Evolutionary conservation across 495 filamentous ascomycete species (phyloP).

Genomic region (Neurospora intermedia): DNA sequence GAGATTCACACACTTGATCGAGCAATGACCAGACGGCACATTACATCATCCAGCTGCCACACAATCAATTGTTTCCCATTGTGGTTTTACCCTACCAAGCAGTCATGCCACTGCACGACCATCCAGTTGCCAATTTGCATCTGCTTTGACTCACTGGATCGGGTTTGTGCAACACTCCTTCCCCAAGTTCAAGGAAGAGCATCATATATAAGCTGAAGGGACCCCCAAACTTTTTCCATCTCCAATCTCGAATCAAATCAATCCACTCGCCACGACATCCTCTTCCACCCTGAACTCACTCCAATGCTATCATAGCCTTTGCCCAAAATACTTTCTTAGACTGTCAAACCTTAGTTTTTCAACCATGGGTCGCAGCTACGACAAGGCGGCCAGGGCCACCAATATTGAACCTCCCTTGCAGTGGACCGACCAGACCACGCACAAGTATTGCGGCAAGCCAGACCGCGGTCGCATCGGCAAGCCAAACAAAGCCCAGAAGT

Average conservation of each 20-base stretch:
- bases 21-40: background rate
- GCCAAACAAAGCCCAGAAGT: slow-evolving; percentile 22
- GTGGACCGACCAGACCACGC: slow-evolving; percentile 13
- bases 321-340: background rate
- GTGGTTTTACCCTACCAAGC: background rate
- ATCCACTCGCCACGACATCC: background rate
- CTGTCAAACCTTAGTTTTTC: background rate
- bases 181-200: background rate
- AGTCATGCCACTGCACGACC: background rate
- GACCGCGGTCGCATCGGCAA: slow-evolving; percentile 13
- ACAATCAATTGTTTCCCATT: background rate
- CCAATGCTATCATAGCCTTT: background rate
- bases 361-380: slow-evolving; percentile 15
- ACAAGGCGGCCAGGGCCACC: slow-evolving; percentile 9
- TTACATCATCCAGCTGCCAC: background rate
- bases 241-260: background rate
- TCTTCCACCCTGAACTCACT: background rate
- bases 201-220: background rate
- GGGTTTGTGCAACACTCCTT: background rate
- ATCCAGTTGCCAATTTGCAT: background rate
- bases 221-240: background rate
- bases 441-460: slow-evolving; percentile 21
- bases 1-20: background rate
- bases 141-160: background rate
- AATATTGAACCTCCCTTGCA: slow-evolving; percentile 10